Base-by-base conservation (phyloP, 2,329 filamentous ascomycete genomes). In the Clonostachys rhizophaga region DNA sequence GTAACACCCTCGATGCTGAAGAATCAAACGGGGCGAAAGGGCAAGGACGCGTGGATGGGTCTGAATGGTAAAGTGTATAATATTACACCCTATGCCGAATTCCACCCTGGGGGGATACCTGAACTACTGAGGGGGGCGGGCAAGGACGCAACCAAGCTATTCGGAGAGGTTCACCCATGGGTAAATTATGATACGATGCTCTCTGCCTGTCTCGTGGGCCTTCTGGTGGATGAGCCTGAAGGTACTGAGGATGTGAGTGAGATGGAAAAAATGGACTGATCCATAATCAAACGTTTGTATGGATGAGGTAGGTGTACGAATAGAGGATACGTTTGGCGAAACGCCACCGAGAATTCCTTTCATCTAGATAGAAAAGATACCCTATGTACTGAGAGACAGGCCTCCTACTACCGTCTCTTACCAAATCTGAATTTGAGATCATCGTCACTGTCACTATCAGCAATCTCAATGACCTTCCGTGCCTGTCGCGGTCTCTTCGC, bases 51-150 rank as follows among this genome's bases (percentile, higher is more conserved):
- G 1, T 99, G 94, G 94, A 95, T 87, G 50, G 88, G 83, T 2
- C 85, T 95, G 50, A 86, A 89, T 50, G 91, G 92, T 2, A 87
- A 88, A 58, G 92, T 97, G 30, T 99, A 97, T 69, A 97, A 97
- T 60, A 85, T 99, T 49, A 86, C 86, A 0, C 90, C 92, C 0
- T 99, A 97, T 62, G 63, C 91, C 35, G 84, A 87, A 2, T 99
- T 91, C 62, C 94, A 99, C 64, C 94, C 94, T 0, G 94, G 94
- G 18, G 94, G 89, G 9, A 81, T 86, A 56, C 81, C 83, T 5
- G 88, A 95, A 68, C 65, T 94, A 52, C 66, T 87, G 64, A 71
- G 80, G 34, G 76, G 73, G 34, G 84, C 84, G 1, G 84, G 75
- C 1, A 68, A 75, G 48, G 83, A 87, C 59, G 83, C 78, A 35